Evolutionary conservation across 2,329 filamentous ascomycete species (phyloP).

Genomic region (Penicillium sp.): DNA sequence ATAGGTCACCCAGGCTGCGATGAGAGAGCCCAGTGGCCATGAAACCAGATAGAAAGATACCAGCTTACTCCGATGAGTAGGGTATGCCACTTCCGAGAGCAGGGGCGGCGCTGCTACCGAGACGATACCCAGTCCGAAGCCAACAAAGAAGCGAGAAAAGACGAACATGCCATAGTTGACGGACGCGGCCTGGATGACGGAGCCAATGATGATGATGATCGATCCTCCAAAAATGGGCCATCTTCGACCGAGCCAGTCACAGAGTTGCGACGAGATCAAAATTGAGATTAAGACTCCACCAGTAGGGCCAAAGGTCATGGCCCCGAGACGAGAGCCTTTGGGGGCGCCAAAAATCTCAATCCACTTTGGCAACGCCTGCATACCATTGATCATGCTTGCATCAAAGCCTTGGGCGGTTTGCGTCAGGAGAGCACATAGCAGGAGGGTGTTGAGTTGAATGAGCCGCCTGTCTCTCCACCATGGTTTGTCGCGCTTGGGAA

Average conservation of each 20-base stretch:
- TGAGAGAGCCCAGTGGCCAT: neutral
- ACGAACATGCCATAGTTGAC: conserved; percentile 30
- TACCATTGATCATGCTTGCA: conserved; percentile 53
- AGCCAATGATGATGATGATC: conserved; percentile 37
- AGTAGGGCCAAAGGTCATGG: conserved; percentile 12
- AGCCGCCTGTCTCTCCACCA: conserved; percentile 13
- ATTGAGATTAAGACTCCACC: conserved; percentile 21
- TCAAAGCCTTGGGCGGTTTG: conserved; percentile 51
- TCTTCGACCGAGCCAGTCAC: conserved; percentile 23
- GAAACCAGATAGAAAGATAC: conserved; percentile 17
- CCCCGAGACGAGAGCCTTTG: conserved; percentile 8
- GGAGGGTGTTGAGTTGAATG: conserved; percentile 21
- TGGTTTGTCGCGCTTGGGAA: conserved; percentile 10
- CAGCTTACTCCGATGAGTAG: conserved; percentile 23
- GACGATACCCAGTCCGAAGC: conserved; percentile 26
- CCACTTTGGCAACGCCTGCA: conserved; percentile 50
- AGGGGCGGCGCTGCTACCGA: conserved; percentile 25
- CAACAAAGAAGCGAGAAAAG: conserved; percentile 26
- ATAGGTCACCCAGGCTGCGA: conserved; percentile 33
- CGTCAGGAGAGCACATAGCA: conserved; percentile 23
- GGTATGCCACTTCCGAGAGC: conserved; percentile 29
- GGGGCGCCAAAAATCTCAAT: conserved; percentile 35
- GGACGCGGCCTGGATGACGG: conserved; percentile 27
- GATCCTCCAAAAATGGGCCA: conserved; percentile 42
- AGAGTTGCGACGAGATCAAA: conserved; percentile 21